Base-by-base conservation (phyloP, 495 filamentous ascomycete genomes). In the Neurospora africana region DNA sequence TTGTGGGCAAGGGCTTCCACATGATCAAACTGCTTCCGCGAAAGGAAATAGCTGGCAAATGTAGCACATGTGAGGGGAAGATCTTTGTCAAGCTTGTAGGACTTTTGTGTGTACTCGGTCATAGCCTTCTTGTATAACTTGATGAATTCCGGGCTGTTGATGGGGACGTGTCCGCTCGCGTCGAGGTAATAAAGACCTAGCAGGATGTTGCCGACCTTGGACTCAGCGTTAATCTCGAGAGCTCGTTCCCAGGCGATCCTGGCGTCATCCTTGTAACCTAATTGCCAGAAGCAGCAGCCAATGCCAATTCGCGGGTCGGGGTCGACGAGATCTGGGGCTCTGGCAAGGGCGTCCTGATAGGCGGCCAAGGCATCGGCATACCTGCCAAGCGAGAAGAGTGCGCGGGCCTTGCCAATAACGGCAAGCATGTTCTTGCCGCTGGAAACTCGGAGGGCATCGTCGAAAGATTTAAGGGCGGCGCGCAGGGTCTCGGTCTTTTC, bases 281-380 rank as follows among this genome's bases (percentile, higher is more conserved):
- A 85, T 77, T 95, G 92, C 95, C 95, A 99, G 73, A 95, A 89
- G 79, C 95, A 98, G 79, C 94, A 94, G 27, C 95, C 95, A 75
- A 99, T 91, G 65, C 95, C 95, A 74, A 99, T 93, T 69, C 95
- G 86, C 75, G 95, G 96, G 80, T 99, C 95, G 5, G 95, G 95
- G 76, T 99, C 96, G n/a, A 90, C 88, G 70, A 98, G 83, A 72
- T 93, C 90, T 13, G 95, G 95, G 84, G 92, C 91, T 80, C 91
- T 92, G 75, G 87, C 81, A 21, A 99, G 82, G 1, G 91, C 94
- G 69, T 92, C 91, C 80, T 99, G 95, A 77, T 98, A 99, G 19
- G 86, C 84, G 71, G 91, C 88, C 47, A 98, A 79, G 17, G 96
- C 90, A 47, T 97, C 93, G 6, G 89, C 85, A 77, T 91, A 96